A percentile compares a stretch with the other conserved stretches of the same genome.
These are phyloP conservation scores for Microascus cirrosus DNA, from an alignment of 2,329 filamentous ascomycete species.

Conservation along the genomic window DNA sequence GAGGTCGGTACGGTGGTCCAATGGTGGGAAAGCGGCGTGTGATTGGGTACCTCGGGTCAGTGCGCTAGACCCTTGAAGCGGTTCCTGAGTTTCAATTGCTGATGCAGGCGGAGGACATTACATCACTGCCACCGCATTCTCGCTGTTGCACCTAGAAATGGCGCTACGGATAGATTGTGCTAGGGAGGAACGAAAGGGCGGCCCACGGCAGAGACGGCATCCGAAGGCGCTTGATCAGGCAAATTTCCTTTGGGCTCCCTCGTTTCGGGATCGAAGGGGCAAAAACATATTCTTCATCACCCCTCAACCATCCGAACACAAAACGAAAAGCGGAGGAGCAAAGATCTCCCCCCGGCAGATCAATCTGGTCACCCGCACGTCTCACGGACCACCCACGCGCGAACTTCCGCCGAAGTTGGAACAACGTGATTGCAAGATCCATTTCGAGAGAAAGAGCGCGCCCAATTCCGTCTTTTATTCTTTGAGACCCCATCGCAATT, in stretches of 20 bases:
- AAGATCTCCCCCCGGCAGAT: background rate
- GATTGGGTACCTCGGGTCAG: background rate
- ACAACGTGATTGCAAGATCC: background rate
- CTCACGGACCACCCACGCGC: background rate
- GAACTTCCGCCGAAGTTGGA: background rate
- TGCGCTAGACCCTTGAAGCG: background rate
- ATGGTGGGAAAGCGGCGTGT: background rate
- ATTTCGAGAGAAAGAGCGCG: background rate
- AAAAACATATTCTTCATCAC: too few relatives aligned
- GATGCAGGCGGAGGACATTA: too few relatives aligned
- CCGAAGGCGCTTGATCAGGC: too few relatives aligned
- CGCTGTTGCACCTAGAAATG: too few relatives aligned
- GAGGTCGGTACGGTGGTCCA: background rate
- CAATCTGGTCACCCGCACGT: background rate
- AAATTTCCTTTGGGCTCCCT: too few relatives aligned
- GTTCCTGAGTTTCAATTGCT: background rate
- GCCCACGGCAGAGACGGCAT: too few relatives aligned
- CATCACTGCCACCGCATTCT: background rate
- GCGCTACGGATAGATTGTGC: too few relatives aligned
- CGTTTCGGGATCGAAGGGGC: too few relatives aligned
- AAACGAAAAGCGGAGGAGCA: too few relatives aligned
- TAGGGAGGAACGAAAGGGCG: too few relatives aligned
- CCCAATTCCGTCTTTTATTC: background rate
- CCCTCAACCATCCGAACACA: too few relatives aligned
- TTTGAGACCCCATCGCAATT: background rate